Base-by-base conservation (phyloP, 2,329 filamentous ascomycete genomes). In the Rhynchosporium secalis region DNA sequence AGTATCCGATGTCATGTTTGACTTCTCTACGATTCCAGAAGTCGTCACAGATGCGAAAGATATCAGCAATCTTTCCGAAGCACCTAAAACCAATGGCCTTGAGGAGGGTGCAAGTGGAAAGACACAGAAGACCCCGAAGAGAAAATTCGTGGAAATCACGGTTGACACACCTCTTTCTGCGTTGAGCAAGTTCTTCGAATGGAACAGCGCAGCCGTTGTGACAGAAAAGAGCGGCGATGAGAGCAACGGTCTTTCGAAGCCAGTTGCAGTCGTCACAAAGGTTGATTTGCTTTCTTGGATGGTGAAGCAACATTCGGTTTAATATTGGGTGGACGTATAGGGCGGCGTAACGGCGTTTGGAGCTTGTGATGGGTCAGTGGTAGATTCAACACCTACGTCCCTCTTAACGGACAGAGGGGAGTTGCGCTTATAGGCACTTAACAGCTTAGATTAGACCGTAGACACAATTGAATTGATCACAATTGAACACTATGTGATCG, bases 131-230 rank as follows among this genome's bases (percentile, higher is more conserved):
- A 78, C 77, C 12, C 73, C 75, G 68, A 84, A 85, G 76, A 82
- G 87, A 62, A 87, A 90, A 73, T 99, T 96, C 77, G 90, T 98
- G 56, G 90, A 98, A 78, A 96, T 99, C 73, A 98, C 95, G 6
- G 81, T 90, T 74, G 91, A 97, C 68, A 99, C 95, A 1, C 89
- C 90, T 3, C 81, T 99, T 45, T 85, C 84, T 52, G 88, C 90
- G 49, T 82, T 99, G 59, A 94, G 92, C 80, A 87, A 90, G 72
- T 99, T 99, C 78, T 92, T 98, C 68, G 92, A 98, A 78, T 98
- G 95, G 92, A 98, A 99, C 78, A 95, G 90, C 69, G 94, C 95
- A 0, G 95, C 95, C 0, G 87, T 99, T 55, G 92, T 99, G 3
- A 99, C 94, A 0, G 93, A 98, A 76, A 83, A 85, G 69, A 79